These are phyloP conservation scores for Candida sonorensis DNA, from an alignment of 805 yeast genomes.

Conservation along the genomic window DNA sequence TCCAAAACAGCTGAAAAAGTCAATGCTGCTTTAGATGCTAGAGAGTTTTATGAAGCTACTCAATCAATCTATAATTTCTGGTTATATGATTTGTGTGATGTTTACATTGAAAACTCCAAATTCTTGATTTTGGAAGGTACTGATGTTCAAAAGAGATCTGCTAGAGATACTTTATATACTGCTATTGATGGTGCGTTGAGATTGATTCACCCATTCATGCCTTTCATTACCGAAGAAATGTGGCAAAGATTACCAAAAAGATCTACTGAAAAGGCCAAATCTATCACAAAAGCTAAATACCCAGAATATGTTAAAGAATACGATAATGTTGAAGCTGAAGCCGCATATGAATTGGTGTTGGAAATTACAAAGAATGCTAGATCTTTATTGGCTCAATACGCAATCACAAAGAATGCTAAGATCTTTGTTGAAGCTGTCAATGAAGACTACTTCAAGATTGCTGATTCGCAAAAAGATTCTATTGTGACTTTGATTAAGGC, in stretches of 20 bases:
- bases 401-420: slow-evolving; percentile 81
- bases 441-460: slow-evolving; percentile 41
- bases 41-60: slow-evolving; percentile 88
- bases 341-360: slow-evolving; percentile 77
- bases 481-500: slow-evolving; percentile 90
- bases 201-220: slow-evolving; percentile 98
- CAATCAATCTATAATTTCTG: slow-evolving; percentile 87
- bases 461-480: slow-evolving; percentile 70
- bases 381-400: slow-evolving; percentile 86
- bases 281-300: slow-evolving; percentile 75
- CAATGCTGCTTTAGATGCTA: slow-evolving; percentile 62
- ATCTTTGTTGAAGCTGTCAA: slow-evolving; percentile 71
- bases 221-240: slow-evolving; percentile 93
- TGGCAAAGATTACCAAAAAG: slow-evolving; percentile 98
- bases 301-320: slow-evolving; percentile 61
- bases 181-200: slow-evolving; percentile 86
- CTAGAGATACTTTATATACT: slow-evolving; percentile 90
- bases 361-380: slow-evolving; percentile 87
- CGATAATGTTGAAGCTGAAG: slow-evolving; percentile 56
- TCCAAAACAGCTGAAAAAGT: slow-evolving; percentile 60
- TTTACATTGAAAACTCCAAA: slow-evolving; percentile 96
- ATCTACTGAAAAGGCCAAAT: slow-evolving; percentile 54
- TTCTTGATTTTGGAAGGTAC: slow-evolving; percentile 88
- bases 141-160: slow-evolving; percentile 75
- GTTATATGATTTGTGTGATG: slow-evolving; percentile 93